Percentiles rank a stretch among this genome's conserved stretches.
Conservation (phyloP, 345 rosid genomes). For the Microthlaspi erraticum region DNA sequence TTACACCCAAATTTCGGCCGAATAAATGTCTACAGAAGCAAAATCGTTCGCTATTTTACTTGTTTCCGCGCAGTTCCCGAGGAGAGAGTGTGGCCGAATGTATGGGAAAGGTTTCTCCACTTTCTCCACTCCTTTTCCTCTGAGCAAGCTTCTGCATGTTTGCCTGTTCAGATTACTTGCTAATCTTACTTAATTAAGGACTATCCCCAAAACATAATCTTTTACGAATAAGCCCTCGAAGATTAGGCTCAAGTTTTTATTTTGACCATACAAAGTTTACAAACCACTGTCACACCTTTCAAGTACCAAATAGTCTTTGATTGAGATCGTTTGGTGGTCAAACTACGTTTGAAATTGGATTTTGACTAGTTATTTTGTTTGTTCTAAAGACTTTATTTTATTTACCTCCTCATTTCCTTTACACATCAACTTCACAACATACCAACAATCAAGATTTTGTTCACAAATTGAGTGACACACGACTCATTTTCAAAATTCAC, state of each 20-base stretch:
- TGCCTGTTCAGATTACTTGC: background rate
- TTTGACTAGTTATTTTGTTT: background rate
- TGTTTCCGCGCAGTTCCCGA: background rate
- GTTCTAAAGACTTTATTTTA: too few relatives aligned
- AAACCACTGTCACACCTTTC: background rate
- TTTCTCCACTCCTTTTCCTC: background rate
- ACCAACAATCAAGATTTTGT: background rate
- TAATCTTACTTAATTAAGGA: background rate
- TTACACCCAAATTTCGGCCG: background rate
- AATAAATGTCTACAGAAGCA: background rate
- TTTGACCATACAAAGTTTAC: background rate
- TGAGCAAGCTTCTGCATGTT: background rate
- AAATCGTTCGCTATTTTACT: background rate
- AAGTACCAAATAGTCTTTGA: background rate
- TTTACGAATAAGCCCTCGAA: background rate
- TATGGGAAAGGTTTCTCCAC: background rate
- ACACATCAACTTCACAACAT: background rate
- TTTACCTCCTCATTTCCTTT: background rate
- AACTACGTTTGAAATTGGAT: background rate
- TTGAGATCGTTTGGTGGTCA: background rate
- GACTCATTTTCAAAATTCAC: too few relatives aligned
- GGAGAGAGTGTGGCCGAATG: background rate
- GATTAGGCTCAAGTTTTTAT: background rate
- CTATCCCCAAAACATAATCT: background rate
- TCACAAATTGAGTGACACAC: background rate